Evolutionary conservation across 2,329 filamentous ascomycete genomes (phyloP), one percentile per base, ranked within the genome.

Genomic region (Trichoderma atroviride): DNA sequence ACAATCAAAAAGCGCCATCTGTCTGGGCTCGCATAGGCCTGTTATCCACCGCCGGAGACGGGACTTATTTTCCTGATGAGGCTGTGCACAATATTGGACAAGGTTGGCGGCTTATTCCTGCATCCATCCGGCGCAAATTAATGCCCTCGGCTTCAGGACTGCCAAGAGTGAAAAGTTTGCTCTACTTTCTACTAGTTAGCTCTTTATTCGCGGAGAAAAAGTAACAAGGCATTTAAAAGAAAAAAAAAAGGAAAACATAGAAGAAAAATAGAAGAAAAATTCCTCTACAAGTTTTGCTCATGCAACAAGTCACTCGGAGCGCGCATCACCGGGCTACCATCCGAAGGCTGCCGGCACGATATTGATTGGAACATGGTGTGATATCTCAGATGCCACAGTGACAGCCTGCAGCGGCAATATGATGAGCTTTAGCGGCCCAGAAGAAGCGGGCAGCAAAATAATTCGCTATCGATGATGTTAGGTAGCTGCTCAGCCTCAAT

Each of bases 71-170:
- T 6, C 2, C 6, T 24, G 22, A 29, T 59, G 64, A 67, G 64
- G 64, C 64, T 67, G 64, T 67, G 64, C 61, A 64, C 14, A 67
- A 67, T 67, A 67, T 67, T 59, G 64, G 35, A 37, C 64, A 67
- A 67, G 64, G 64, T 67, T 67, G 40, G 33, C 29, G 31, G 27
- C 22, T 29, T 47, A 40, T 40, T 64, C 61, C 52, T 31, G 53
- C 63, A 58, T 13, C 53, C 13, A 43, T 58, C 53, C n/a, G 33
- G 53, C 31, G 29, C 10, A 33, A 56, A 31, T 31, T 33, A 29
- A 29, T 47, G 55, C 55, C 33, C 61, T 31, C 33, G 31, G 16
- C 50, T 55, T 50, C 16, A 55, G 55, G 19, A 31, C 40, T 57
- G 62, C 62, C 53, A 29, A 33, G 47, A 7, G 24, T 9, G 27